A percentile compares a stretch with the other conserved stretches of the same genome.
Evolutionary conservation across 2,329 filamentous ascomycete genomes (phyloP).

Genomic region (Aspergillus sp.): DNA sequence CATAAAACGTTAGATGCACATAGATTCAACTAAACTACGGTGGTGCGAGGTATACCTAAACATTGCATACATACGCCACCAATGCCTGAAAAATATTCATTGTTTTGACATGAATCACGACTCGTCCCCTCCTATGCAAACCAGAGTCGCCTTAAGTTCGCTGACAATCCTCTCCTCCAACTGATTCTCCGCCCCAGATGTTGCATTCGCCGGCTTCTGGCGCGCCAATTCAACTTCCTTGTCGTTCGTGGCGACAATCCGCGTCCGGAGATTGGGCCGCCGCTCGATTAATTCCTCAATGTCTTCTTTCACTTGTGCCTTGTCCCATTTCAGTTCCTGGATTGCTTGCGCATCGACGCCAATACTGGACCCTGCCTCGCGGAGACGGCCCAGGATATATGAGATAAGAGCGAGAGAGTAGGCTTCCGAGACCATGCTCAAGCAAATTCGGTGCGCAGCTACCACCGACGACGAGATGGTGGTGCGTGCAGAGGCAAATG

Average conservation of each 20-base stretch:
- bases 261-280: slow-evolving; percentile 66
- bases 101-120: slow-evolving; percentile 24
- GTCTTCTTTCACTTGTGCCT: slow-evolving; percentile 70
- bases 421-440: slow-evolving; percentile 72
- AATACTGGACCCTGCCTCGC: slow-evolving; percentile 61
- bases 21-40: not conserved
- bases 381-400: slow-evolving; percentile 67
- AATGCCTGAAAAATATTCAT: slow-evolving; percentile 2
- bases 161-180: slow-evolving; percentile 74
- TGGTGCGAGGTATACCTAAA: not conserved
- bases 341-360: slow-evolving; percentile 63
- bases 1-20: not conserved
- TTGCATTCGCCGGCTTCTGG: slow-evolving; percentile 41
- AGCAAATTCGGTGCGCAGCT: slow-evolving; percentile 64
- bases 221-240: slow-evolving; percentile 66
- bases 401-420: slow-evolving; percentile 77
- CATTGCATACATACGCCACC: slow-evolving; percentile 1
- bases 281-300: slow-evolving; percentile 78
- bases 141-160: slow-evolving; percentile 61
- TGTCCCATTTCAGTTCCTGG: slow-evolving; percentile 73
- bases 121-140: slow-evolving; percentile 43
- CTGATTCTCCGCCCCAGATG: slow-evolving; percentile 57
- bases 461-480: slow-evolving; percentile 46
- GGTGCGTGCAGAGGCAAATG: slow-evolving; percentile 58
- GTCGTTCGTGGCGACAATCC: slow-evolving; percentile 70